A percentile compares a stretch with the other conserved stretches of the same genome.
Evolutionary conservation across 345 rosid species (phyloP).

Genomic region (Cardiospermum halicacabum): DNA sequence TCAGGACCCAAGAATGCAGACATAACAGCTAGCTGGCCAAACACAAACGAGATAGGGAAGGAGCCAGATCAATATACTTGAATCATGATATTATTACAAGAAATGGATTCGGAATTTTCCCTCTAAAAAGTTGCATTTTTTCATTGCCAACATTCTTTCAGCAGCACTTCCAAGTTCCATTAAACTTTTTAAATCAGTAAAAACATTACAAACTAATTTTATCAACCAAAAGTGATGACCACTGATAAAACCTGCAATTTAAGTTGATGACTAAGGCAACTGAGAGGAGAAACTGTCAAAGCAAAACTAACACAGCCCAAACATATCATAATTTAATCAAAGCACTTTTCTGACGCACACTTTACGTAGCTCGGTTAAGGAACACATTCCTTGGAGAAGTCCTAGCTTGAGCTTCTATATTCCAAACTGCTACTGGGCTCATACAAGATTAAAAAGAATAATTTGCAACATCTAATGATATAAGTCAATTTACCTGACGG

Average conservation of each 20-base stretch:
- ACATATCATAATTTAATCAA: too few species aligned
- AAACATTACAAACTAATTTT: neutral
- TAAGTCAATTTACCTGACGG: constrained; percentile 59
- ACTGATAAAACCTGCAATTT: too few species aligned
- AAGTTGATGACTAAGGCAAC: too few species aligned
- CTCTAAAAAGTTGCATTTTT: neutral
- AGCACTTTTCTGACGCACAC: too few species aligned
- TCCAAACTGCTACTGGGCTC: too few species aligned
- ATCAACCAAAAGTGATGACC: neutral
- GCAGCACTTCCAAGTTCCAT: neutral
- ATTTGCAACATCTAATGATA: neutral
- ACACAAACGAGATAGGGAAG: constrained; percentile 11
- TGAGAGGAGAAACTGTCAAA: too few species aligned
- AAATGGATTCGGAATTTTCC: neutral
- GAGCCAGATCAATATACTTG: constrained; percentile 5
- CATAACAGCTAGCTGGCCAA: constrained; percentile 77
- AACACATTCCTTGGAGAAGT: too few species aligned
- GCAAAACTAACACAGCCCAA: too few species aligned
- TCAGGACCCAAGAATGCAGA: constrained; percentile 96
- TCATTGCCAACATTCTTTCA: neutral
- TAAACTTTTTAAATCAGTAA: neutral
- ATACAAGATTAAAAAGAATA: neutral
- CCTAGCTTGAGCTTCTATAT: too few species aligned
- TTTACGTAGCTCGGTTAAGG: too few species aligned
- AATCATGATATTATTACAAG: neutral